A percentile compares a stretch with the other conserved stretches of the same genome.
These are phyloP conservation scores for Combretum micranthum DNA, from an alignment of 345 rosid species.

Conservation along the genomic window DNA sequence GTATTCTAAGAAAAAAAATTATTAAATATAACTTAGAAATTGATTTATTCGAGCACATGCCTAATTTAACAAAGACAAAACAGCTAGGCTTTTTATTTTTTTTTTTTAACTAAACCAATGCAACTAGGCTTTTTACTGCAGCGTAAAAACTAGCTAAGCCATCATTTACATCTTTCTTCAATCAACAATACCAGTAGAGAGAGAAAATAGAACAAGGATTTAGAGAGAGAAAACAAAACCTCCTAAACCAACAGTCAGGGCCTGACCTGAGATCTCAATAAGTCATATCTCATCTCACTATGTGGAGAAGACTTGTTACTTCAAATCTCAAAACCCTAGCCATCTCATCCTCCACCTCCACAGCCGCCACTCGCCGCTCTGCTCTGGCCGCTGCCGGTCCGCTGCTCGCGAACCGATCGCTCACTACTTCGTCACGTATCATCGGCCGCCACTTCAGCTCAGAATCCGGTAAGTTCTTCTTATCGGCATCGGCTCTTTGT, in stretches of 20 bases:
- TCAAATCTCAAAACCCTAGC: conserved; percentile 23
- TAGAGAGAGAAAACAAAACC: too few species aligned
- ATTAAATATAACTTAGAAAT: too few species aligned
- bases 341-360: neutral
- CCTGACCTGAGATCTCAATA: conserved; percentile 16
- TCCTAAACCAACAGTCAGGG: neutral
- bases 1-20: too few species aligned
- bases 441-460: conserved; percentile 8
- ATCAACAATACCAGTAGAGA: too few species aligned
- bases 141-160: too few species aligned
- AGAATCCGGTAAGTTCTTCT: conserved; percentile 9
- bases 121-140: too few species aligned
- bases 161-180: too few species aligned
- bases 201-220: too few species aligned
- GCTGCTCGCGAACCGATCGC: neutral
- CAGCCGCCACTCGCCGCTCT: conserved; percentile 13
- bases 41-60: too few species aligned
- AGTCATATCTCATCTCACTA: conserved; percentile 6
- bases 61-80: too few species aligned
- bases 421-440: conserved; percentile 1
- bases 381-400: neutral
- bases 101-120: too few species aligned
- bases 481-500: neutral
- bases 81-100: too few species aligned
- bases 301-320: conserved; percentile 17